phyloP scores from a whole-genome alignment of 805 yeast species.

The Wickerhamiella parazyma region DNA sequence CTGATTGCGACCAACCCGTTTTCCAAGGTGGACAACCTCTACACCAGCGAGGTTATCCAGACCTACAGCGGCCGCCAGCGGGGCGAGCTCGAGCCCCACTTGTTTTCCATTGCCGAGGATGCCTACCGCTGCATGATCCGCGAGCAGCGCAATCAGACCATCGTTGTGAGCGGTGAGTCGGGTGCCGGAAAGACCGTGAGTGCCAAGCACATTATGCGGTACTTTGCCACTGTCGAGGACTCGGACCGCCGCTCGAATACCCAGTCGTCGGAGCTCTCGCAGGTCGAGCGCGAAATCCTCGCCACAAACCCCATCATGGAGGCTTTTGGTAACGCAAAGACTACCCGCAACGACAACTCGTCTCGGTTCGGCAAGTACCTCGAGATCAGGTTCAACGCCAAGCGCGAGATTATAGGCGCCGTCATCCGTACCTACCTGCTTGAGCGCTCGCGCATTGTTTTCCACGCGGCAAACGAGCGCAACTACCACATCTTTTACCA shows the following conservation, averaged over 20 bases:
- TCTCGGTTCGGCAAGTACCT: conserved; percentile 94
- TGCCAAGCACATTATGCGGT: conserved; percentile 95
- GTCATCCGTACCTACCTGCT: conserved; percentile 81
- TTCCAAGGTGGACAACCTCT: conserved; percentile 79
- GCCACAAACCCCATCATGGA: conserved; percentile 97
- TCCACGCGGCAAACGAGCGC: conserved; percentile 82
- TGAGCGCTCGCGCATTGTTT: conserved; percentile 88
- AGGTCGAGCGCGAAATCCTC: conserved; percentile 82
- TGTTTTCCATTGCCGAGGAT: conserved; percentile 95
- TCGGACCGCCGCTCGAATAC: conserved; percentile 25
- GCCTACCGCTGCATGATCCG: conserved; percentile 90
- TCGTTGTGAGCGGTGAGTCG: conserved; percentile 93
- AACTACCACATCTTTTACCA: conserved; percentile 94
- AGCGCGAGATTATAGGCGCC: conserved; percentile 81
- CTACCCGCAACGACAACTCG: conserved; percentile 93
- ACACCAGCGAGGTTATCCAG: conserved; percentile 84
- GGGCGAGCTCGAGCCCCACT: conserved; percentile 93
- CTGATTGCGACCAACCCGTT: conserved; percentile 94
- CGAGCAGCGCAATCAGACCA: conserved; percentile 78
- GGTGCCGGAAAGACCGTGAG: conserved; percentile 98
- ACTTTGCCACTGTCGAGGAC: conserved; percentile 83
- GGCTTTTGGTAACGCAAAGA: conserved; percentile 96
- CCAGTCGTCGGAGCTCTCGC: conserved; percentile 51
- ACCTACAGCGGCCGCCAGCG: conserved; percentile 86
- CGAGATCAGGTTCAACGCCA: conserved; percentile 70